These are phyloP conservation scores for Glebionis coronaria DNA, from an alignment of 129 eudicot species.

Conservation along the genomic window DNA sequence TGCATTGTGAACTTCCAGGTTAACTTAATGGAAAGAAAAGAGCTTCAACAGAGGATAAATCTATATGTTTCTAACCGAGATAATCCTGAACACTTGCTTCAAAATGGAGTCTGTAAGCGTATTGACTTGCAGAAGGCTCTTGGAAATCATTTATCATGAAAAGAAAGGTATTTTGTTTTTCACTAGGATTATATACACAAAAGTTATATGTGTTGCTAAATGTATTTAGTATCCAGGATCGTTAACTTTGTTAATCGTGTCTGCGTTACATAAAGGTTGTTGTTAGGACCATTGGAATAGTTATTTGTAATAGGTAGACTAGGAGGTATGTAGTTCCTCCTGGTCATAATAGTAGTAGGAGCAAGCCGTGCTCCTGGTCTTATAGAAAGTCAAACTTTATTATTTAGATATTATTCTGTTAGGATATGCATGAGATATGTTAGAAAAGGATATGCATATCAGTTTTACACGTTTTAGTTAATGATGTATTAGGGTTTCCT, in stretches of 20 bases:
- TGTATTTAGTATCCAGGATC: background rate
- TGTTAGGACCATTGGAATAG: too few species aligned
- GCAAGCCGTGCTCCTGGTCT: too few species aligned
- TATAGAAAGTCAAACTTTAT: too few species aligned
- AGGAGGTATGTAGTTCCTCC: too few species aligned
- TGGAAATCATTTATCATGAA: conserved; percentile 94
- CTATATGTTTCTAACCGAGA: conserved; percentile 68
- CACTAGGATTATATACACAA: too few species aligned
- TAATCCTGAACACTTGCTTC: conserved; percentile 95
- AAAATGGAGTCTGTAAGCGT: conserved; percentile 70
- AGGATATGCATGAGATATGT: too few species aligned
- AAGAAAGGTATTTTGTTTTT: conserved; percentile 60
- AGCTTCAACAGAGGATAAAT: conserved; percentile 87
- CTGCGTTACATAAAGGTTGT: background rate
- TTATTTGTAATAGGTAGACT: too few species aligned
- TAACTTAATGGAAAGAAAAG: conserved; percentile 84
- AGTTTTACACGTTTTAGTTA: too few species aligned
- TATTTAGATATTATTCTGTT: too few species aligned
- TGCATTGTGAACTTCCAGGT: conserved; percentile 40
- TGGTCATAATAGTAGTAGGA: too few species aligned
- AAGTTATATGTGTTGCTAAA: background rate
- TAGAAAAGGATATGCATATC: too few species aligned
- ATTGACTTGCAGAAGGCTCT: conserved; percentile 84
- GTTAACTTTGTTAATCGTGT: background rate
- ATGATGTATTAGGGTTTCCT: too few species aligned